Evolutionary conservation across 139 green algal species (phyloP).

Genomic region (Tetradesmus obliquus): DNA sequence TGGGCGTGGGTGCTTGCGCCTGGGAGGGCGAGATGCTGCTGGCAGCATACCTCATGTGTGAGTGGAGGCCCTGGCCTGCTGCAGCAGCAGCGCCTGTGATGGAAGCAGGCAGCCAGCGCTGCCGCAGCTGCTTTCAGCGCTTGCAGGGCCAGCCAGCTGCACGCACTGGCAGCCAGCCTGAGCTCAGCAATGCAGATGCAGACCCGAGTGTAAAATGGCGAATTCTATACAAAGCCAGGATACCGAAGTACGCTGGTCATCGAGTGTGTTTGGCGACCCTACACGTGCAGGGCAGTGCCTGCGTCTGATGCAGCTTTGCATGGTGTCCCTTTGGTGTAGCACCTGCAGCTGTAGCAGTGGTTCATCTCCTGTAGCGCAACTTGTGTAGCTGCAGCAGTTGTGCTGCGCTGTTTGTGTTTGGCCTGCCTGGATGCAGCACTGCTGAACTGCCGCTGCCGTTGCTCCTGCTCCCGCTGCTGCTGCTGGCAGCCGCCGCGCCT

Average conservation of each 20-base stretch:
- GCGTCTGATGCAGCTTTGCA: no score
- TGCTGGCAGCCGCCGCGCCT: conserved; percentile 50
- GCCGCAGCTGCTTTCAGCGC: background rate
- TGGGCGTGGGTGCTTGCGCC: conserved; percentile 67
- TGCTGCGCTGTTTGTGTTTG: no score
- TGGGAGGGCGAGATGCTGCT: conserved; percentile 74
- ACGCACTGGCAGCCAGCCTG: background rate
- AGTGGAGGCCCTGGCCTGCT: background rate
- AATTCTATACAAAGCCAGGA: no score
- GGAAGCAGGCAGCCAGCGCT: background rate
- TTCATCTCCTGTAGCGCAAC: no score
- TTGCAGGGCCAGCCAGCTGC: background rate
- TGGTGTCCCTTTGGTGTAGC: no score
- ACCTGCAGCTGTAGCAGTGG: no score
- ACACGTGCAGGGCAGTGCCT: no score
- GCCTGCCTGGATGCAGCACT: background rate
- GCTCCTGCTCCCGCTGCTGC: background rate
- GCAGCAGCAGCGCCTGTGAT: background rate
- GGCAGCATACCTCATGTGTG: conserved; percentile 56
- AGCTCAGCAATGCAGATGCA: no score
- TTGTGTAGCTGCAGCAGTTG: no score
- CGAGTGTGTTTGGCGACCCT: no score
- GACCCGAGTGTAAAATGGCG: no score
- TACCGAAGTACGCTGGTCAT: no score
- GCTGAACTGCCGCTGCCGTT: background rate